Conservation (phyloP, 2,329 filamentous ascomycete species). For the Scedosporium aurantiacum region DNA sequence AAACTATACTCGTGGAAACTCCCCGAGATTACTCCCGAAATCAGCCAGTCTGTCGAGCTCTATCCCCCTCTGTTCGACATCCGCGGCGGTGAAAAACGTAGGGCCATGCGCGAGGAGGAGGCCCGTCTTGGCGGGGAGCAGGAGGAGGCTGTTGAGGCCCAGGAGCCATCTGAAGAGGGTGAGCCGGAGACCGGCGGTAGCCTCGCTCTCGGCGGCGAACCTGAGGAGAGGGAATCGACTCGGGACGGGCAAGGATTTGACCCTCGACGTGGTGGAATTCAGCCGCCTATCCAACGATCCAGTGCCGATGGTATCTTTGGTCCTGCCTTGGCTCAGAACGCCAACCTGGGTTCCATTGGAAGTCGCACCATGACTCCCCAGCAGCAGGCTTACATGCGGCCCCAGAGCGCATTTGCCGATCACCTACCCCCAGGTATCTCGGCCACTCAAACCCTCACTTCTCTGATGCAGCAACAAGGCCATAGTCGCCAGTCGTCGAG, state of each 20-base stretch:
- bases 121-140: constrained; percentile 34
- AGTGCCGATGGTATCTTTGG: constrained; percentile 43
- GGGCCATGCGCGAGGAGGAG: constrained; percentile 62
- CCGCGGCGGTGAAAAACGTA: constrained; percentile 70
- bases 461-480: constrained; percentile 47
- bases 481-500: constrained; percentile 78
- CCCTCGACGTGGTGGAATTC: constrained; percentile 55
- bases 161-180: constrained; percentile 58
- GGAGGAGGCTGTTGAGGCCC: constrained; percentile 33
- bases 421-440: constrained; percentile 50
- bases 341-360: constrained; percentile 35
- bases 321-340: constrained; percentile 37
- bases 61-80: constrained; percentile 70
- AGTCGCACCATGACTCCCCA: constrained; percentile 71
- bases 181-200: constrained; percentile 73
- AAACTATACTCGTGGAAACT: constrained; percentile 13
- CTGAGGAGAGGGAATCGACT: constrained; percentile 61
- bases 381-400: constrained; percentile 60
- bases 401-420: constrained; percentile 48
- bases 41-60: constrained; percentile 13
- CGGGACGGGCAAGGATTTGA: constrained; percentile 41
- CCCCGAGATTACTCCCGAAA: constrained; percentile 9
- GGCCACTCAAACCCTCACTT: constrained; percentile 29
- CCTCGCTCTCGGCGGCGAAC: constrained; percentile 81
- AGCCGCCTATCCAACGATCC: constrained; percentile 64